These are phyloP conservation scores for Curvularia eragrostidis DNA, from an alignment of 2,329 filamentous ascomycete genomes.

Conservation along the genomic window DNA sequence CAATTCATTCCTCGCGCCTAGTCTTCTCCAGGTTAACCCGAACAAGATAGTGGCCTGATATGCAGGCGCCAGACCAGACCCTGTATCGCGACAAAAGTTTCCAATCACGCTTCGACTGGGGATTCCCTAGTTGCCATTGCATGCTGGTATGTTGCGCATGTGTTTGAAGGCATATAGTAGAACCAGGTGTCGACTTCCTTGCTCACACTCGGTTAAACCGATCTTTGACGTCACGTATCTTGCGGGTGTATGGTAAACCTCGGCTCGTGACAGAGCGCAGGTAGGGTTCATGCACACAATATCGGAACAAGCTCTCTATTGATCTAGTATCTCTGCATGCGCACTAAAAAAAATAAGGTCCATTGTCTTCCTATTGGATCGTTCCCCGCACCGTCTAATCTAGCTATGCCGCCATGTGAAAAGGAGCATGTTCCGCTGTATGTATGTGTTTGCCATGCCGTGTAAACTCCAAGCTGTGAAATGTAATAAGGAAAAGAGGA, in stretches of 20 bases:
- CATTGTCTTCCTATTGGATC: neutral
- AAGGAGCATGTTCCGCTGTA: conserved; percentile 1
- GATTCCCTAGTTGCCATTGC: neutral
- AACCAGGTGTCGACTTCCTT: too few species aligned
- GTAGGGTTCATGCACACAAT: conserved; percentile 3
- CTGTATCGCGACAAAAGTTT: neutral
- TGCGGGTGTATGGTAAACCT: neutral
- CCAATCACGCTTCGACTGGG: neutral
- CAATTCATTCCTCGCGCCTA: neutral
- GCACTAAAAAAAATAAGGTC: neutral
- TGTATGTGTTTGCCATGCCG: conserved; percentile 1
- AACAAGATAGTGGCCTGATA: neutral
- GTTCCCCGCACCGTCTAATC: conserved; percentile 5
- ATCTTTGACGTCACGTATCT: conserved; percentile 2
- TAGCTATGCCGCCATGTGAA: neutral
- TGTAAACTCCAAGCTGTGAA: conserved; percentile 9
- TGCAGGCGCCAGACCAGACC: neutral
- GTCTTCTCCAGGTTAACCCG: neutral
- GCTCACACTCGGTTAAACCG: neutral
- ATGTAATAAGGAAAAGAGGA: conserved; percentile 1
- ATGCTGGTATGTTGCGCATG: neutral
- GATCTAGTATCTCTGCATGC: conserved; percentile 15
- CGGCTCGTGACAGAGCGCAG: neutral
- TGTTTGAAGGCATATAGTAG: too few species aligned
- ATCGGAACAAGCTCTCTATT: conserved; percentile 14